phyloP scores from a whole-genome alignment of 1,139 yeast species.

The Chernovozyma sophiae-reginae region DNA sequence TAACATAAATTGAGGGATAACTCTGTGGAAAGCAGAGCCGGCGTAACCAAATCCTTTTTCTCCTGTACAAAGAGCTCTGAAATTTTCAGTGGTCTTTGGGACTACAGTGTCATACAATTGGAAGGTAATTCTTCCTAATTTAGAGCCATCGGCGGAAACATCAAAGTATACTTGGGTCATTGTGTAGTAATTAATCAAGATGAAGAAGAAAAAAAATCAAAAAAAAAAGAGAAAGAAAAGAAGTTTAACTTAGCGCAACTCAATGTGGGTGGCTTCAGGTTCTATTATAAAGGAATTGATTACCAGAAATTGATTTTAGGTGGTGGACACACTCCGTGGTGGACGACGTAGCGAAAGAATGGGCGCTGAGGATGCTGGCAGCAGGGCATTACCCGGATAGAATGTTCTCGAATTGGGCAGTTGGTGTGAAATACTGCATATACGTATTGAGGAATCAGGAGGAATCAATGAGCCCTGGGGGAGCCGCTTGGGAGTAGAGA shows the following conservation, averaged over 20 bases:
- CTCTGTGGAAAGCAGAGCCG: conserved; percentile 95
- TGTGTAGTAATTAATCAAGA: conserved; percentile 6
- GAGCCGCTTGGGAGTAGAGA: too few relatives aligned
- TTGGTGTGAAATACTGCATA: too few relatives aligned
- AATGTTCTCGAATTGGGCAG: conserved; percentile 8
- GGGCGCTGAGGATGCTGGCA: too few relatives aligned
- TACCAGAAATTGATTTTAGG: not conserved
- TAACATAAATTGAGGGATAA: conserved; percentile 96
- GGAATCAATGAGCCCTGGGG: too few relatives aligned
- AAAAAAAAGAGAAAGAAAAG: not conserved
- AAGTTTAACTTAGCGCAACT: not conserved
- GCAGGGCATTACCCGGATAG: conserved; percentile 8
- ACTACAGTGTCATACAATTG: conserved; percentile 88
- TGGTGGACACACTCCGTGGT: too few relatives aligned
- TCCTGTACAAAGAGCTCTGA: conserved; percentile 95
- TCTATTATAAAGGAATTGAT: not conserved
- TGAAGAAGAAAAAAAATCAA: not conserved
- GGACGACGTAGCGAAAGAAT: too few relatives aligned
- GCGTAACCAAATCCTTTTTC: conserved; percentile 97
- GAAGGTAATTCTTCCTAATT: conserved; percentile 33
- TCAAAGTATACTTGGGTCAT: conserved; percentile 74
- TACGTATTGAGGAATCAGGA: too few relatives aligned
- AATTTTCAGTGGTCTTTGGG: conserved; percentile 98
- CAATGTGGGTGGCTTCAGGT: not conserved
- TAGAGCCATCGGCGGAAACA: conserved; percentile 59